Conservation (phyloP, 1,284 basidiomycete genomes). For the Kwoniella shivajii region DNA sequence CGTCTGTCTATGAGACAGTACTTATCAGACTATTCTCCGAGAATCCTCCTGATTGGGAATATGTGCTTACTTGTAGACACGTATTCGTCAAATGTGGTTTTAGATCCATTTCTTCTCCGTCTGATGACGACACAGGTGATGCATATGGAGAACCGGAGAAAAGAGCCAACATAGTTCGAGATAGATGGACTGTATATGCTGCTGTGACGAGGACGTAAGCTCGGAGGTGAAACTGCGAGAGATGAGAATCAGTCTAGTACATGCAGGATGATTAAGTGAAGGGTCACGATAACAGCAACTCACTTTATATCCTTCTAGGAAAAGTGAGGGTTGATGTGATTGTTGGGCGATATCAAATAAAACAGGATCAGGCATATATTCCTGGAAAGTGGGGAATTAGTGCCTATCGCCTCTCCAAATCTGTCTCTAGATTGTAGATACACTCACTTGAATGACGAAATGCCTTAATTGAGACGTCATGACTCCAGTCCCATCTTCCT, state of each 20-base stretch:
- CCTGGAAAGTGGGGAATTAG: conserved; percentile 61
- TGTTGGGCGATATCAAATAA: conserved; percentile 66
- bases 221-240: conserved; percentile 78
- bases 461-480: conserved; percentile 86
- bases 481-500: conserved; percentile 62
- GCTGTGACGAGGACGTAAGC: conserved; percentile 87
- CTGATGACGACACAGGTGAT: conserved; percentile 48
- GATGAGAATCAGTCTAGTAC: conserved; percentile 1
- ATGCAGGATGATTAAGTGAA: no score
- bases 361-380: conserved; percentile 77
- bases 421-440: neutral
- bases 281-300: conserved; percentile 29
- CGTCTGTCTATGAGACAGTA: conserved; percentile 52
- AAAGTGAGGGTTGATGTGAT: conserved; percentile 23
- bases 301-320: conserved; percentile 68
- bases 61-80: conserved; percentile 71
- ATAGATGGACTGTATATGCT: conserved; percentile 76
- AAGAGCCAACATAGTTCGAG: conserved; percentile 79
- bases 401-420: neutral
- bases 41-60: no score
- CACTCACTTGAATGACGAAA: conserved; percentile 88
- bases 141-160: conserved; percentile 74
- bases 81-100: conserved; percentile 92
- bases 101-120: conserved; percentile 60
- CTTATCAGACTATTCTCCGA: no score